Evolutionary conservation across 345 rosid genomes (phyloP).

Genomic region (Populus euphratica): DNA sequence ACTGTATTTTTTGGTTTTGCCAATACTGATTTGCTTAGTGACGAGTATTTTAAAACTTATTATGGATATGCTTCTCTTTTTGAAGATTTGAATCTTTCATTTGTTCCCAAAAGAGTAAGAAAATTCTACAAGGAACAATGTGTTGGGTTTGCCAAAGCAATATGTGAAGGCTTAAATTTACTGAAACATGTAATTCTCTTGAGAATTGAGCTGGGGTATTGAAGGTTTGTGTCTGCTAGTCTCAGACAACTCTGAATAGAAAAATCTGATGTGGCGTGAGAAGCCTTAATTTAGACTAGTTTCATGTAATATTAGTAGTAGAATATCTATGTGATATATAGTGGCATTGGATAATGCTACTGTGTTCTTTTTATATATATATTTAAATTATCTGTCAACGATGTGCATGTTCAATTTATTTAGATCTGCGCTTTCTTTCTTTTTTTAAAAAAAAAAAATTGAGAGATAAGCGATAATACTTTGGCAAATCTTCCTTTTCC

Average conservation of each 20-base stretch:
- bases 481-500: not conserved
- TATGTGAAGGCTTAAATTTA: slow-evolving; percentile 18
- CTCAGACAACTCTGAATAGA: slow-evolving; percentile 24
- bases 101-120: not conserved
- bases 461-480: not conserved
- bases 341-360: not conserved
- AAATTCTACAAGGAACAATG: not conserved
- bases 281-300: not conserved
- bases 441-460: too few relatives aligned
- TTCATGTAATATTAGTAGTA: not conserved
- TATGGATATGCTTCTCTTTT: slow-evolving; percentile 29
- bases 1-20: slow-evolving; percentile 5
- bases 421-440: not conserved
- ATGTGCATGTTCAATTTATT: not conserved
- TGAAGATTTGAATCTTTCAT: slow-evolving; percentile 24
- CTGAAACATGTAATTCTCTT: slow-evolving; percentile 11
- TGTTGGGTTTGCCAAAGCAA: slow-evolving; percentile 16
- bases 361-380: not conserved
- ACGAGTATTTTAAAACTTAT: slow-evolving; percentile 5
- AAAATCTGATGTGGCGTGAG: not conserved
- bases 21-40: slow-evolving; percentile 1
- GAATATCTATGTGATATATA: not conserved
- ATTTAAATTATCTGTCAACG: not conserved
- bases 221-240: slow-evolving; percentile 21
- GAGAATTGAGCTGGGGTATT: slow-evolving; percentile 24